Conservation (phyloP, 2,329 filamentous ascomycete species). For the Trichophyton benhamiae region DNA sequence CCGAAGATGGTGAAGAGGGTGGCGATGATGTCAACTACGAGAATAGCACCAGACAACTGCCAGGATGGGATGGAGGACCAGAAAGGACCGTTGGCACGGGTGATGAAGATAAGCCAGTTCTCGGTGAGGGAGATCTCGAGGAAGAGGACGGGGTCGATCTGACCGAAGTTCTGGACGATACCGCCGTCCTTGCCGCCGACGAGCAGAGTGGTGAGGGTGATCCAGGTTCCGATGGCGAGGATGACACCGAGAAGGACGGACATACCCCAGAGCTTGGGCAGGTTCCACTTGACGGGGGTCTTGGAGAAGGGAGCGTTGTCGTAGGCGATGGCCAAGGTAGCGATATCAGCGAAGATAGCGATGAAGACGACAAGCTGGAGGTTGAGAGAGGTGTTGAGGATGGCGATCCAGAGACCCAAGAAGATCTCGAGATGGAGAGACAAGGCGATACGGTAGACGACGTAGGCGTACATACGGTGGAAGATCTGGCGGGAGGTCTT, state of each 20-base stretch:
- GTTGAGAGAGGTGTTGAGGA: conserved; percentile 72
- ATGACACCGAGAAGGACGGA: conserved; percentile 71
- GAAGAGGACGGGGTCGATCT: conserved; percentile 71
- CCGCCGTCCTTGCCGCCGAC: conserved; percentile 55
- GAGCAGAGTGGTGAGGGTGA: conserved; percentile 76
- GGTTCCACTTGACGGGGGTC: conserved; percentile 86
- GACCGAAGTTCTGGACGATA: conserved; percentile 82
- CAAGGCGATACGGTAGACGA: conserved; percentile 86
- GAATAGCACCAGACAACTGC: conserved; percentile 66
- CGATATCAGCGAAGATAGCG: conserved; percentile 87
- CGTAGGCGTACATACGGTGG: conserved; percentile 93
- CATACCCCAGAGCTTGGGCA: conserved; percentile 89
- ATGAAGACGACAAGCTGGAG: conserved; percentile 85
- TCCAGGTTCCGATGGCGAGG: conserved; percentile 74
- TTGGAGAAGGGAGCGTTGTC: conserved; percentile 82
- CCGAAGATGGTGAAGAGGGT: conserved; percentile 79
- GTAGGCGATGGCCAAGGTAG: conserved; percentile 83
- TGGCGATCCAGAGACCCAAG: conserved; percentile 82
- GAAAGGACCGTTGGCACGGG: conserved; percentile 82
- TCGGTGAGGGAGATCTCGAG: conserved; percentile 81
- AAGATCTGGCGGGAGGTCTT: conserved; percentile 93
- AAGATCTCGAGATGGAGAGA: conserved; percentile 87
- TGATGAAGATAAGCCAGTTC: conserved; percentile 96
- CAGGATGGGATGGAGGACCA: conserved; percentile 82
- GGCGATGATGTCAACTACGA: conserved; percentile 70